Base-by-base conservation (phyloP, 768 basidiomycete genomes). In the Suillus fuscotomentosus region DNA sequence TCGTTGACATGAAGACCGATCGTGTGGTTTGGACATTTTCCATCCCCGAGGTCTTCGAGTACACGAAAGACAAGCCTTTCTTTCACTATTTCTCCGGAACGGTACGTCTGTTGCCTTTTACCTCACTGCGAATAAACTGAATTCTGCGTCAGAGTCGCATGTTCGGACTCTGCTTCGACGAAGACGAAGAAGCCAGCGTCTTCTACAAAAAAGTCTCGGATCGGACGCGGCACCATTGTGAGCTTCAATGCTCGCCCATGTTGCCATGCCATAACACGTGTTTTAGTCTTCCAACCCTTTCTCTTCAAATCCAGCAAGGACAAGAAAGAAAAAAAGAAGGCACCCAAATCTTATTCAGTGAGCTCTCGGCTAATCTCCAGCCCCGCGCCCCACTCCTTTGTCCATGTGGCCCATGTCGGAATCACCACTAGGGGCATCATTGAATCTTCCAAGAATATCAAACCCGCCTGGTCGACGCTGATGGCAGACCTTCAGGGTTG, bases 1-100 rank as follows among this genome's bases (percentile, higher is more conserved):
- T 90, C 55, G 76, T 87, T 47, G 87, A 88, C 64, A 75, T 82
- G 62, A 81, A 80, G 60, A 80, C 84, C 3, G 84, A 82, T 39
- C 86, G 84, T 71, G 82, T 86, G 45, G 80, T 88, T 11, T 91
- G 90, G 90, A 81, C 84, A 74, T 89, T 90, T 77, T 83, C 83
- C 65, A 79, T 90, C 61, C 85, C 86, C 0, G 77, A 79, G 53
- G 77, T 79, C 55, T 83, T 89, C 69, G 83, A 88, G 61, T 98
- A 96, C 74, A 83, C 85, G 69, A 83, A 89, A 68, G 94, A 97
- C 75, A 86, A 90, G 63, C 91, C 94, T 3, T 97, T 97, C 80
- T 97, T 97, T 78, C 94, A 98, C 75, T 83, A 88, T 45, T 96
- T 97, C 76, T 86, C 88, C 54, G 92, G 92, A 48, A 86, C 90